Percentiles rank a stretch among this genome's conserved stretches.
Conservation (phyloP, 2,329 filamentous ascomycete species). For the Hymenoscyphus fructigenus region DNA sequence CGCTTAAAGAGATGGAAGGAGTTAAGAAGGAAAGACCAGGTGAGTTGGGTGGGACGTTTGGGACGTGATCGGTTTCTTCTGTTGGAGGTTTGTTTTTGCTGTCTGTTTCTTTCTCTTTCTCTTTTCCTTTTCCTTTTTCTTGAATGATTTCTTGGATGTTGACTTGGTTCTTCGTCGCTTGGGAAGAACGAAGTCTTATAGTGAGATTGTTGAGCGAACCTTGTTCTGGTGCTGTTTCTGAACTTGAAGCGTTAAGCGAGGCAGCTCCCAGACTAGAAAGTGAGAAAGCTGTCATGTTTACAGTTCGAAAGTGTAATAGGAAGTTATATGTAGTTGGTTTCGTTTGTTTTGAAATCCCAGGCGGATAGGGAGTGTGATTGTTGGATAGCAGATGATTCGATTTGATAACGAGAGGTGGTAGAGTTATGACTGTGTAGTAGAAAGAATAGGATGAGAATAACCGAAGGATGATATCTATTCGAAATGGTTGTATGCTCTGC, state of each 20-base stretch:
- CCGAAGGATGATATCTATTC: not conserved
- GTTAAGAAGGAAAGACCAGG: too few relatives aligned
- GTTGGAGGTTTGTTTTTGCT: not conserved
- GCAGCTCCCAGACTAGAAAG: too few relatives aligned
- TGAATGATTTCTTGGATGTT: not conserved
- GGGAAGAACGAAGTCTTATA: not conserved
- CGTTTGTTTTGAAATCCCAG: not conserved
- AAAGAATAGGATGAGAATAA: not conserved
- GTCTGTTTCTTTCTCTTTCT: not conserved
- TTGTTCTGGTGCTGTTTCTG: not conserved
- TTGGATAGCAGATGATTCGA: not conserved
- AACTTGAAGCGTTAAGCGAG: not conserved
- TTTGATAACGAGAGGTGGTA: not conserved
- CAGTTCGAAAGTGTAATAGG: not conserved
- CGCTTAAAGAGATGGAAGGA: too few relatives aligned
- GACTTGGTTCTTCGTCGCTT: fast-evolving
- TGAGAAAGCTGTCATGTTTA: not conserved
- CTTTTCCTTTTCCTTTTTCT: not conserved
- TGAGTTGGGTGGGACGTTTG: not conserved
- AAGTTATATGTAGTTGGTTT: not conserved
- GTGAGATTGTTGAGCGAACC: not conserved
- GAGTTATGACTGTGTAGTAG: not conserved
- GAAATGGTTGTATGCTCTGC: not conserved
- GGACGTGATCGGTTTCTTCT: not conserved
- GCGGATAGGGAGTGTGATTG: not conserved